Base-by-base conservation (phyloP, 495 filamentous ascomycete genomes). In the Penicillium coffeae region DNA sequence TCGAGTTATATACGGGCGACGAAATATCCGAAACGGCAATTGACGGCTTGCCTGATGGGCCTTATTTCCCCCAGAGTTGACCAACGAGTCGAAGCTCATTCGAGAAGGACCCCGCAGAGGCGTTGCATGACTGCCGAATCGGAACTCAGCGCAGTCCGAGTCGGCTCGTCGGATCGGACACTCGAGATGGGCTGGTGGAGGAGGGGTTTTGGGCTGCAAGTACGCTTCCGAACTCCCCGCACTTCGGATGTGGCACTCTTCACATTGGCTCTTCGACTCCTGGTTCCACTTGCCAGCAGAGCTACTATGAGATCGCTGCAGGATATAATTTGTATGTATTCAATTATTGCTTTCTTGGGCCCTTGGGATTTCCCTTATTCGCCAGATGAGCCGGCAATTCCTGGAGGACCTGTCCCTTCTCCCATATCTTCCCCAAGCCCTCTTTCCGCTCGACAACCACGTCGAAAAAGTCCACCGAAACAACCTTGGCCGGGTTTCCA, bases 371-470 rank as follows among this genome's bases (percentile, higher is more conserved):
- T 33, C 55, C 54, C 27, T 55, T 55, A 14, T 46, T 64, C 1
- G 51, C 60, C 50, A 71, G 56, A 27, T 63, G 45, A 34, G 43
- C 56, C 7, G 73, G 71, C 35, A 74, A 45, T 55, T 84, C 76
- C 42, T 77, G 75, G 5, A 88, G 66, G 56, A 75, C 68, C 59
- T 75, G 62, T 0, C 87, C 86, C 25, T 78, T 69, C 56, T 80
- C 77, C 86, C 84, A 88, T 33, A 89, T 61, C 42, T 81, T 65
- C 1, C 83, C 85, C 16, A 87, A 64, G 2, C 75, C 78, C 38
- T 32, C 46, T 64, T 74, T 78, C 44, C 66, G 68, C 48, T 86
- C 86, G 36, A 76, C 72, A 6, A 88, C 84, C 55, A 66, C 63
- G 50, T 70, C 67, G 34, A 71, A 66, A 21, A 68, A 73, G 18